Percentiles rank a stretch among this genome's conserved stretches.
Evolutionary conservation across 768 basidiomycete species (phyloP).

Genomic region (Tylopilus vinaceipallidus): DNA sequence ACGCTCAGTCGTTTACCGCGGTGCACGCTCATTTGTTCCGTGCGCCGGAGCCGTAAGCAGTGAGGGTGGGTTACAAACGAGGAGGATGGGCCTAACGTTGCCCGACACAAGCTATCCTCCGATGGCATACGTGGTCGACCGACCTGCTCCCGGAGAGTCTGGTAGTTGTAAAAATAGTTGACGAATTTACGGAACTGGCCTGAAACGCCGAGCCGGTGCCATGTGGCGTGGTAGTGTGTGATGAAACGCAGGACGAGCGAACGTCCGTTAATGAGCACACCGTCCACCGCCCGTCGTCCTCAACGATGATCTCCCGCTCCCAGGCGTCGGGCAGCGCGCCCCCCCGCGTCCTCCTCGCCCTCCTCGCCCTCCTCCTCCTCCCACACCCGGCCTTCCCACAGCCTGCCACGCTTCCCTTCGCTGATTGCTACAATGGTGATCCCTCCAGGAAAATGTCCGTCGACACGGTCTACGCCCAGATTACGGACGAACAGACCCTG

Average conservation of each 20-base stretch:
- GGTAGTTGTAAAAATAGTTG: too few relatives aligned
- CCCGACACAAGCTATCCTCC: too few relatives aligned
- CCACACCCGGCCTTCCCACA: conserved; percentile 40
- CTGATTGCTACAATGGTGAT: conserved; percentile 67
- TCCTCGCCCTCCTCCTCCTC: conserved; percentile 17
- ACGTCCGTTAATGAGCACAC: conserved; percentile 20
- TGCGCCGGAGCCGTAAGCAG: too few relatives aligned
- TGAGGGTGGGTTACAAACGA: too few relatives aligned
- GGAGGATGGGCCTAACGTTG: too few relatives aligned
- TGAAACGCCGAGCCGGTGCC: conserved; percentile 4
- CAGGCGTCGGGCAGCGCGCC: conserved; percentile 7
- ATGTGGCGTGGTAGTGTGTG: conserved; percentile 27
- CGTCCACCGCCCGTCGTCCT: conserved; percentile 13
- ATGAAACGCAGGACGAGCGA: conserved; percentile 5
- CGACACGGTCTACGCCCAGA: conserved; percentile 70
- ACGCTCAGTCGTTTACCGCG: too few relatives aligned
- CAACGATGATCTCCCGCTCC: conserved; percentile 23
- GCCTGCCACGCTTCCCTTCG: conserved; percentile 59
- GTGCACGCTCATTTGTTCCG: too few relatives aligned
- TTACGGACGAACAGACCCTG: conserved; percentile 48
- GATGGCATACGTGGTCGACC: too few relatives aligned
- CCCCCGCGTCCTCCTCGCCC: conserved; percentile 1
- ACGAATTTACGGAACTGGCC: too few relatives aligned
- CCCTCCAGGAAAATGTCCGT: conserved; percentile 59
- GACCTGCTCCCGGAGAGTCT: too few relatives aligned